Conservation (phyloP, 371 early-diverging fungal species). For the Batrachochytrium dendrobatidis region DNA sequence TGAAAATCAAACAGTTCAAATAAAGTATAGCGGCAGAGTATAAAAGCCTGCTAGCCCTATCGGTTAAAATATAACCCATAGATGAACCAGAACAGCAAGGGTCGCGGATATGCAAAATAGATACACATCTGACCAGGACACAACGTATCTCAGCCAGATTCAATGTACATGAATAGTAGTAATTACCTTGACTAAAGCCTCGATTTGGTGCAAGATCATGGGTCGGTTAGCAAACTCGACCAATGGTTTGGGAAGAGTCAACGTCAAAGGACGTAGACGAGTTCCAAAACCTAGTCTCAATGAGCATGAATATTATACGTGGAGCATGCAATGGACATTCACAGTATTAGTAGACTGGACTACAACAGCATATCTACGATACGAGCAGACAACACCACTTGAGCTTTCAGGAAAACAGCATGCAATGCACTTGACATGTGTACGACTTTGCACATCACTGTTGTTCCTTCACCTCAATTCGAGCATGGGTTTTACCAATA, state of each 20-base stretch:
- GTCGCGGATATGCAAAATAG: too few species aligned
- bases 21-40: too few species aligned
- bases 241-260: conserved; percentile 97
- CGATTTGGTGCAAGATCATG: conserved; percentile 99
- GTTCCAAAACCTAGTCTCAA: conserved; percentile 88
- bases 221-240: conserved; percentile 98
- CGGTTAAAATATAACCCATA: too few species aligned
- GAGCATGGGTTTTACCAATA: neutral
- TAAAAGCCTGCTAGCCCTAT: too few species aligned
- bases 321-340: neutral
- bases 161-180: neutral
- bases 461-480: too few species aligned
- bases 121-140: too few species aligned
- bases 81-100: too few species aligned
- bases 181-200: conserved; percentile 86
- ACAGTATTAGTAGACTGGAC: neutral
- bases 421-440: neutral
- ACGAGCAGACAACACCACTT: neutral
- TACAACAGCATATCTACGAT: neutral
- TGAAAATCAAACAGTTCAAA: too few species aligned
- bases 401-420: neutral
- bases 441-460: neutral
- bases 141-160: neutral
- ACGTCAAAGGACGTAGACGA: conserved; percentile 97
- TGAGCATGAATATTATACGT: too few species aligned